A percentile compares a stretch with the other conserved stretches of the same genome.
phyloP scores from a whole-genome alignment of 192 early-diverging fungal species.

The Cladochytrium replicatum region DNA sequence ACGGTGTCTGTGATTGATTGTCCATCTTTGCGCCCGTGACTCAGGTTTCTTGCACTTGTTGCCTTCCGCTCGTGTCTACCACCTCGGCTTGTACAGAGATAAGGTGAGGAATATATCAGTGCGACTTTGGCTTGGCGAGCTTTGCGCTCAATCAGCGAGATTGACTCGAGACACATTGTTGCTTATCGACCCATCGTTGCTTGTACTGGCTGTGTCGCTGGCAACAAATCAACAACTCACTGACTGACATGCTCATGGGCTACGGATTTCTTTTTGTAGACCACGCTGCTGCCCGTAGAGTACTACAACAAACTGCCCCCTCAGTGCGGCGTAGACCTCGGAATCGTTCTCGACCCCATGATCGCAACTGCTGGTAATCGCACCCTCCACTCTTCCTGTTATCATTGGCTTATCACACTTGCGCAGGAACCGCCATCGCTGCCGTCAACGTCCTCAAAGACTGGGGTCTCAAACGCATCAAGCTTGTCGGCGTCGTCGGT shows the following conservation, averaged over 20 bases:
- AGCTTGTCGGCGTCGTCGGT: slow-evolving; percentile 55
- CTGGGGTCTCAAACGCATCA: slow-evolving; percentile 67
- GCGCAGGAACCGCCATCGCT: slow-evolving; percentile 59
- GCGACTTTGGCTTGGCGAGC: too few relatives aligned
- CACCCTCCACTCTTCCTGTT: neutral
- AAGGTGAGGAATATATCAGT: slow-evolving; percentile 29
- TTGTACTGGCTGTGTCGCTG: too few relatives aligned
- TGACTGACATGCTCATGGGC: too few relatives aligned
- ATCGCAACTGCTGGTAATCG: slow-evolving; percentile 61
- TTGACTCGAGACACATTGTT: neutral
- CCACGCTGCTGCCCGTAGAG: slow-evolving; percentile 76
- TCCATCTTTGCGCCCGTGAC: too few relatives aligned
- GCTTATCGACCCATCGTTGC: neutral
- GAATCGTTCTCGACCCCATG: slow-evolving; percentile 72
- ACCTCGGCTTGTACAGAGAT: slow-evolving; percentile 74
- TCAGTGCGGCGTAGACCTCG: slow-evolving; percentile 54
- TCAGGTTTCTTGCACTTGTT: slow-evolving; percentile 44
- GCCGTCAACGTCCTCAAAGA: slow-evolving; percentile 66
- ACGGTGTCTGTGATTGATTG: too few relatives aligned
- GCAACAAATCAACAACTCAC: too few relatives aligned
- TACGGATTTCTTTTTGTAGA: slow-evolving; percentile 18
- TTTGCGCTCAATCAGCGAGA: neutral
- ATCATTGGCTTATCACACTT: neutral
- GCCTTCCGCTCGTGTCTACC: slow-evolving; percentile 61
- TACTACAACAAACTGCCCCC: slow-evolving; percentile 84